Conservation (phyloP, 164 flowering plant genomes). For the Dillenia suffruticosa region DNA sequence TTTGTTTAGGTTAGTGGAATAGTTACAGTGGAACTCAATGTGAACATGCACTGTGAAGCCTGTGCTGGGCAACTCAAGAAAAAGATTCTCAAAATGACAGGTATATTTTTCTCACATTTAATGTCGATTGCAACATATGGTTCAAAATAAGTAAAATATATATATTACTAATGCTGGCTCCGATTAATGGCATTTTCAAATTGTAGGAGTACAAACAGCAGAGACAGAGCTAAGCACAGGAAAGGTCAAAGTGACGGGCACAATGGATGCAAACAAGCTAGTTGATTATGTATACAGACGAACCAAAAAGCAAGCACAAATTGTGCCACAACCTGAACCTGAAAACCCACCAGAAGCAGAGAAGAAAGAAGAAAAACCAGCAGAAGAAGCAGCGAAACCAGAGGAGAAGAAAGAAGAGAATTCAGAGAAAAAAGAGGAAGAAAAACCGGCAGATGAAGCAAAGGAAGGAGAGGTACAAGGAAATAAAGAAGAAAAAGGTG, state of each 20-base stretch:
- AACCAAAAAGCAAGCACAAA: constrained; percentile 72
- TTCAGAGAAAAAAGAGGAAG: constrained; percentile 9
- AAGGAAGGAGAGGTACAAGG: constrained; percentile 9
- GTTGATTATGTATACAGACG: constrained; percentile 82
- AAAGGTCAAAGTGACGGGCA: constrained; percentile 83
- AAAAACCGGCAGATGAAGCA: constrained; percentile 10
- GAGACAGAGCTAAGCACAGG: constrained; percentile 58
- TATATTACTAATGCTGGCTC: too few relatives aligned
- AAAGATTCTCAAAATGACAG: constrained; percentile 92
- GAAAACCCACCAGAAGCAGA: constrained; percentile 30
- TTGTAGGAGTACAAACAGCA: constrained; percentile 73
- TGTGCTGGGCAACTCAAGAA: constrained; percentile 85
- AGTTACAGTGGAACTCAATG: constrained; percentile 65
- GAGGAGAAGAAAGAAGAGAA: constrained; percentile 32
- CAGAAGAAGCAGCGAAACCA: constrained; percentile 22
- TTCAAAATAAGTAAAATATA: background rate
- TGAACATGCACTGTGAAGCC: constrained; percentile 94
- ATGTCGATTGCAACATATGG: background rate
- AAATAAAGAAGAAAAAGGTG: background rate
- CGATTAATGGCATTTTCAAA: too few relatives aligned
- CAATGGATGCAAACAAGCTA: constrained; percentile 73
- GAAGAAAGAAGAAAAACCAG: constrained; percentile 30
- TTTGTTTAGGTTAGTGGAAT: constrained; percentile 53
- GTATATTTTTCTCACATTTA: constrained; percentile 20
- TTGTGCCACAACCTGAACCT: constrained; percentile 68